Evolutionary conservation across 441 rosid genomes (phyloP), one percentile per base, ranked within the genome.

Genomic region (Erodium moschatum): DNA sequence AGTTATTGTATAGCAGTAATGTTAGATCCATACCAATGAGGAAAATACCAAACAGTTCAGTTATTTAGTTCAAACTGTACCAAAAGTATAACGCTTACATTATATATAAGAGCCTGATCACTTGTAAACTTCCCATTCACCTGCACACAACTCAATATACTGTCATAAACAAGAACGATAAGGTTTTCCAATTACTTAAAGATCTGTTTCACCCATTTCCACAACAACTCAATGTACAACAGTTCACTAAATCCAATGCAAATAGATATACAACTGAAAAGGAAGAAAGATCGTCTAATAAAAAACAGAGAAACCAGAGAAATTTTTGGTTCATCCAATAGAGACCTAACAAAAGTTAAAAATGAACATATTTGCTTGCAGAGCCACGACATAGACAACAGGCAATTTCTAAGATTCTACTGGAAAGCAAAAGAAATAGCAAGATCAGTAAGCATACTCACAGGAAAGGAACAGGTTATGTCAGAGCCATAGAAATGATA

Each of bases 51-150:
- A 52, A 52, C 18, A 52, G 19, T 52, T n/a, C 0, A 52, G 18
- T 15, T 52, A 50, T 68, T 15, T 68, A 27, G 13, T 35, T 64
- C 38, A 11, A 67, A 70, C 40, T 40, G 13, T 20, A 13, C 65
- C 21, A 6, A 68, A 64, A 75, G 16, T 69, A 56, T 66, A 68
- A 63, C 56, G 73, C 97, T 87, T 82, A 90, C 98, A 72, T 86
- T 89, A 78, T 93, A 93, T 76, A 93, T 80, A 38, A 89, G 85
- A 78, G 84, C 74, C 72, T 93, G 96, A 83, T 87, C 89, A 29
- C 86, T 87, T 27, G 97, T 86, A 79, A 93, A 93, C 82, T 83
- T 90, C 78, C 98, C 96, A 82, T 93, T 93, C 42, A 93, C 96
- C 98, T 93, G 88, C 70, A 78, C 40, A 67, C 1, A 52, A 52